These are phyloP conservation scores for Inonotus obliquus DNA, from an alignment of 1,284 basidiomycete species.

Conservation along the genomic window DNA sequence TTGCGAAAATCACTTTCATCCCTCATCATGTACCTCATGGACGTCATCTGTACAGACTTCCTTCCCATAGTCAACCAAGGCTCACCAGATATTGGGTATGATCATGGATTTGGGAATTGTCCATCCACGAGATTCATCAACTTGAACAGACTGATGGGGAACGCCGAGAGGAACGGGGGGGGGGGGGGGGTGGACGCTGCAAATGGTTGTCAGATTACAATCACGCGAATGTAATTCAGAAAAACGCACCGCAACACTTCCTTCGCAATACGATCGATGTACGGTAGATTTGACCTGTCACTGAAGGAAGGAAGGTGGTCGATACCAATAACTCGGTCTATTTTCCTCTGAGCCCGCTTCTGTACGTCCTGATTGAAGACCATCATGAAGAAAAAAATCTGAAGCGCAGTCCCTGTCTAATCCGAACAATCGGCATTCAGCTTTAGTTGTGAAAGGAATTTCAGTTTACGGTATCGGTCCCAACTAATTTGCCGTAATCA, in stretches of 20 bases:
- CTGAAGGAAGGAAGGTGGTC: conserved; percentile 25
- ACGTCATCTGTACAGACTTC: neutral
- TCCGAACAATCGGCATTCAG: neutral
- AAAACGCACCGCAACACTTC: conserved; percentile 26
- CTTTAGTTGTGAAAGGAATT: neutral
- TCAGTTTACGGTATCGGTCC: neutral
- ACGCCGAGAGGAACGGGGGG: conserved; percentile 2
- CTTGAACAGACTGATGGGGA: neutral
- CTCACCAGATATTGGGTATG: conserved; percentile 5
- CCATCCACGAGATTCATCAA: neutral
- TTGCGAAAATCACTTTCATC: conserved; percentile 10
- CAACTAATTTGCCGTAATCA: neutral
- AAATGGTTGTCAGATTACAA: neutral
- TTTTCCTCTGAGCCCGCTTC: conserved; percentile 8
- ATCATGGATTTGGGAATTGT: conserved; percentile 6
- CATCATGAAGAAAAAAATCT: conserved; percentile 12
- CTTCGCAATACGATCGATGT: conserved; percentile 27
- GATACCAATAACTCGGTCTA: conserved; percentile 5
- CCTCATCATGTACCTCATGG: conserved; percentile 6
- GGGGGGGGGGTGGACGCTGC: neutral
- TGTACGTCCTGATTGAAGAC: conserved; percentile 2
- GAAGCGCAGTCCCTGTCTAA: neutral
- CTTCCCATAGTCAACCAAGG: neutral
- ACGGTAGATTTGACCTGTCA: conserved; percentile 25
- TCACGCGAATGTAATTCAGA: too few species aligned